A percentile compares a stretch with the other conserved stretches of the same genome.
Conservation (phyloP, 345 rosid genomes). For the Psidium guajava region DNA sequence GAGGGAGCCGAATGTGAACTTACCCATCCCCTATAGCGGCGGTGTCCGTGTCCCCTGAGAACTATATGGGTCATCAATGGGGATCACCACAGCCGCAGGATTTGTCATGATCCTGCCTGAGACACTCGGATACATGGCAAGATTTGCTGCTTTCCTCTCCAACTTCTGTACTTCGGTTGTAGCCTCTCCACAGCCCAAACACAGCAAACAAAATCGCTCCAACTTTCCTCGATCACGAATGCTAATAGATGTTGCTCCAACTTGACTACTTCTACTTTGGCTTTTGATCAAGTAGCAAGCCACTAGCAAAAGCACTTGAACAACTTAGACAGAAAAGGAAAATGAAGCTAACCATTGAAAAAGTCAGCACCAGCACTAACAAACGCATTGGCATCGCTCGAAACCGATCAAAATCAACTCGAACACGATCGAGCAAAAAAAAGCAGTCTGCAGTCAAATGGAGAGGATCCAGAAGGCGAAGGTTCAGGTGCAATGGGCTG, state of each 20-base stretch:
- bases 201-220: neutral
- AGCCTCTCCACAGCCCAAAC: constrained; percentile 49
- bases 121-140: constrained; percentile 87
- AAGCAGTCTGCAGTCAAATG: neutral
- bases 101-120: constrained; percentile 74
- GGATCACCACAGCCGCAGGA: constrained; percentile 75
- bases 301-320: too few relatives aligned
- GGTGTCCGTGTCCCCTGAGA: constrained; percentile 93
- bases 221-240: too few relatives aligned
- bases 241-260: neutral
- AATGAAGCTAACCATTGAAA: constrained; percentile 37
- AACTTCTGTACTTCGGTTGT: constrained; percentile 23
- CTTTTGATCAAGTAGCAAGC: neutral
- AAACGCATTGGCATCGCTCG: neutral
- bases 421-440: neutral
- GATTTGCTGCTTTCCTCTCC: constrained; percentile 34
- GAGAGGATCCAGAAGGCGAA: too few relatives aligned
- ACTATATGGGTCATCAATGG: constrained; percentile 90
- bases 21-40: constrained; percentile 75
- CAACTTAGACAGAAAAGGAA: neutral
- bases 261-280: neutral
- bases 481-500: too few relatives aligned
- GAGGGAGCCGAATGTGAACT: constrained; percentile 4
- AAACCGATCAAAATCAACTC: neutral
- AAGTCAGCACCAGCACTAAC: constrained; percentile 44